Evolutionary conservation across 495 filamentous ascomycete genomes (phyloP).

Genomic region (Jackrogersella minutella): DNA sequence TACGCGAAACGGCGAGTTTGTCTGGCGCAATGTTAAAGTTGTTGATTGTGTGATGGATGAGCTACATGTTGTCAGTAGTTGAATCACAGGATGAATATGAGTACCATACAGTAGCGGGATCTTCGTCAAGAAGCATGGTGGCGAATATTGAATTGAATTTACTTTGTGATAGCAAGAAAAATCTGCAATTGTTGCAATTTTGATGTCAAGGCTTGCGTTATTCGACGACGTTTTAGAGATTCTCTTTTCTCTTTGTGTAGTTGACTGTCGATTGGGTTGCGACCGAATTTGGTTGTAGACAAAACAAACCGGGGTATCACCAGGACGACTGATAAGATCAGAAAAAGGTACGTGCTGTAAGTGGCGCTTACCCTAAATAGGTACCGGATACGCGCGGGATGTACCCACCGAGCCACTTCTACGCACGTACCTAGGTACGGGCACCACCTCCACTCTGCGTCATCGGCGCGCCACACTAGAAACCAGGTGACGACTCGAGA

Average conservation of each 20-base stretch:
- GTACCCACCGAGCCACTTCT: not conserved
- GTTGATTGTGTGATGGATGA: constrained; percentile 86
- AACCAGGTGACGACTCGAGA: constrained; percentile 23
- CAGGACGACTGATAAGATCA: constrained; percentile 27
- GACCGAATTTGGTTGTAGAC: constrained; percentile 19
- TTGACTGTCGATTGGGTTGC: not conserved
- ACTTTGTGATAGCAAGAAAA: not conserved
- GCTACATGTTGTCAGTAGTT: constrained; percentile 57
- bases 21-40: constrained; percentile 96
- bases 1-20: constrained; percentile 83
- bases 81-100: constrained; percentile 5
- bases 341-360: not conserved
- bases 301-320: constrained; percentile 38
- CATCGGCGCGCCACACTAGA: constrained; percentile 57
- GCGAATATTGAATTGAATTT: constrained; percentile 12
- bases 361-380: not conserved
- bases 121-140: constrained; percentile 97
- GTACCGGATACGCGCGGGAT: not conserved
- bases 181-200: not conserved
- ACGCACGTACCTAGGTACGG: not conserved
- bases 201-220: not conserved
- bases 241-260: not conserved
- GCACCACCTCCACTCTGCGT: constrained; percentile 45
- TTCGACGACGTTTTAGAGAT: too few species aligned
- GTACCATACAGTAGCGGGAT: constrained; percentile 76